These are phyloP conservation scores for Mortierella sp. DNA, from an alignment of 371 early-diverging fungal genomes.

Conservation along the genomic window DNA sequence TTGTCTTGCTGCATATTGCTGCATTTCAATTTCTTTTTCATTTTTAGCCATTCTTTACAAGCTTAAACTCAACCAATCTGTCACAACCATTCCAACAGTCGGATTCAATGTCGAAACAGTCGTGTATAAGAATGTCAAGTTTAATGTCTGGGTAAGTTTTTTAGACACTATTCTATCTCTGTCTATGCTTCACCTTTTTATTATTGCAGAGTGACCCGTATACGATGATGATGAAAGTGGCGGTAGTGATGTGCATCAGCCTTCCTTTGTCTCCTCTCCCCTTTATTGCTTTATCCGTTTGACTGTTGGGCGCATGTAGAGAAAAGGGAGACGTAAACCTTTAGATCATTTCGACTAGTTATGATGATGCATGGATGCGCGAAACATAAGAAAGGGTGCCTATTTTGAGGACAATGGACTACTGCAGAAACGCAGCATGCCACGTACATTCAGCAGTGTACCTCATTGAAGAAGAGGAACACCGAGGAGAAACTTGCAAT, in stretches of 20 bases:
- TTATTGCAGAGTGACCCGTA: too few relatives aligned
- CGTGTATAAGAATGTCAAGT: slow-evolving; percentile 91
- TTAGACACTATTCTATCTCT: background rate
- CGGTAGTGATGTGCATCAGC: background rate
- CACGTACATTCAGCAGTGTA: background rate
- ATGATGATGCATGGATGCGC: background rate
- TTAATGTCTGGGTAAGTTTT: slow-evolving; percentile 82
- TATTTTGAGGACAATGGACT: background rate
- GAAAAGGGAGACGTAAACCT: background rate
- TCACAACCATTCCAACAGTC: slow-evolving; percentile 91
- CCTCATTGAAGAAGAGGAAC: too few relatives aligned
- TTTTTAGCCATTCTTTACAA: slow-evolving; percentile 86
- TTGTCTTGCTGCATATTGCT: background rate
- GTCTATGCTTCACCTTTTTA: too few relatives aligned
- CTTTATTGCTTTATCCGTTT: background rate
- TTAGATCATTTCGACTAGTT: background rate
- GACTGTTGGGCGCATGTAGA: background rate
- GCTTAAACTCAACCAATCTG: slow-evolving; percentile 87
- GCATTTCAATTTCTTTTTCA: background rate
- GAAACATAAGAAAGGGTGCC: background rate
- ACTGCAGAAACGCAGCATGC: too few relatives aligned
- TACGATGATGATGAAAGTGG: background rate
- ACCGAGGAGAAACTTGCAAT: too few relatives aligned
- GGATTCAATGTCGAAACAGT: slow-evolving; percentile 92
- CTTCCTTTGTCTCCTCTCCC: background rate